Evolutionary conservation across 169 alveolate species (phyloP).

Genomic region (Babesia ovata): DNA sequence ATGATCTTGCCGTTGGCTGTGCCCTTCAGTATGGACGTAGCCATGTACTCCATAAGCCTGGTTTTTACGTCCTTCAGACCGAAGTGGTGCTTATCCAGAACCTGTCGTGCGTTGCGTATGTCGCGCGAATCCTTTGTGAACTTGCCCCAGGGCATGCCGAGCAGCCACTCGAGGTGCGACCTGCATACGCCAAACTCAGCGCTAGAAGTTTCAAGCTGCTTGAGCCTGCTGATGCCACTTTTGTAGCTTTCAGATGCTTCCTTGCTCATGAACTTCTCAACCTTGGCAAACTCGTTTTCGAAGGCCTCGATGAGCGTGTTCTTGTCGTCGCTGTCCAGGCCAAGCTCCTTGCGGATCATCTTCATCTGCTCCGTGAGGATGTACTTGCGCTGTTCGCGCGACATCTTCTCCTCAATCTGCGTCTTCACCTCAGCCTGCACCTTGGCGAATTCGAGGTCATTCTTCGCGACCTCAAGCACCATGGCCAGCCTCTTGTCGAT

Average conservation of each 20-base stretch:
- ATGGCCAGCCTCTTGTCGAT: conserved; percentile 74
- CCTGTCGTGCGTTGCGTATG: conserved; percentile 49
- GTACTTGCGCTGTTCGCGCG: conserved; percentile 79
- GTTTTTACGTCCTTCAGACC: conserved; percentile 91
- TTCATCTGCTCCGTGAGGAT: conserved; percentile 79
- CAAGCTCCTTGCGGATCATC: conserved; percentile 81
- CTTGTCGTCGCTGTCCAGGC: conserved; percentile 81
- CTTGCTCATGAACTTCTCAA: conserved; percentile 41
- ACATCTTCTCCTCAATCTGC: conserved; percentile 76
- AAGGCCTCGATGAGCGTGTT: conserved; percentile 68
- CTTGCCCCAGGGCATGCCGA: conserved; percentile 84
- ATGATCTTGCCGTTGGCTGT: conserved; percentile 88
- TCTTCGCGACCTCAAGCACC: conserved; percentile 80
- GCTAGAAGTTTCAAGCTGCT: conserved; percentile 74
- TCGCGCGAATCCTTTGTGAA: conserved; percentile 69
- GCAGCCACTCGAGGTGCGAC: conserved; percentile 82
- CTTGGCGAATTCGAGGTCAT: conserved; percentile 79
- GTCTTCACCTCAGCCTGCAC: conserved; percentile 74
- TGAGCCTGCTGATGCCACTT: conserved; percentile 57
- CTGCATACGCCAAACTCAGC: conserved; percentile 78
- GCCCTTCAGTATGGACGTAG: conserved; percentile 78
- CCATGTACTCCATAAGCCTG: conserved; percentile 91
- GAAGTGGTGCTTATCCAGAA: conserved; percentile 87
- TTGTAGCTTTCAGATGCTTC: conserved; percentile 43
- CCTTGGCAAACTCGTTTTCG: conserved; percentile 31